Conservation (phyloP, 805 yeast genomes). For the Candida tibetensis region DNA sequence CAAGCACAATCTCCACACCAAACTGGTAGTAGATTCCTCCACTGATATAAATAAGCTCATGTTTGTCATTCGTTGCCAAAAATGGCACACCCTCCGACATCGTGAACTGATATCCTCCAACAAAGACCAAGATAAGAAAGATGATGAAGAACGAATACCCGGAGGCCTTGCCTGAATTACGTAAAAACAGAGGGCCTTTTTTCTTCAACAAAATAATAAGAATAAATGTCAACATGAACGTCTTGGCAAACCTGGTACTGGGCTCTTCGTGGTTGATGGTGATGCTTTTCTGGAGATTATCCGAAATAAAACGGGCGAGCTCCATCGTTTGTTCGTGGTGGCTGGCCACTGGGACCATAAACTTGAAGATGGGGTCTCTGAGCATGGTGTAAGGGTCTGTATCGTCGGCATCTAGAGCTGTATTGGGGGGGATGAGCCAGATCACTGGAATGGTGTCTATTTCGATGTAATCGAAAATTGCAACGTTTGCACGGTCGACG, state of each 20-base stretch:
- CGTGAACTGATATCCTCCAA: slow-evolving; percentile 66
- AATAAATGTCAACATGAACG: slow-evolving; percentile 45
- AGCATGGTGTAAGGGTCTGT: slow-evolving; percentile 19
- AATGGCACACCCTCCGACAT: slow-evolving; percentile 62
- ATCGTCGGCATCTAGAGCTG: slow-evolving; percentile 21
- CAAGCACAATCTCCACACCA: slow-evolving; percentile 61
- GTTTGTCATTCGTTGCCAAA: slow-evolving; percentile 49
- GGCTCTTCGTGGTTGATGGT: slow-evolving; percentile 43
- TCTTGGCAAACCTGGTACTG: slow-evolving; percentile 37
- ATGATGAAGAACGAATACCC: slow-evolving; percentile 35
- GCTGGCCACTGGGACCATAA: slow-evolving; percentile 35
- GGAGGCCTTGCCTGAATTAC: slow-evolving; percentile 18
- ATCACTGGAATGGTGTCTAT: slow-evolving; percentile 59
- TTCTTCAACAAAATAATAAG: slow-evolving; percentile 49
- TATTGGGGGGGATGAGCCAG: slow-evolving; percentile 61
- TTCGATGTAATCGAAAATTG: slow-evolving; percentile 38
- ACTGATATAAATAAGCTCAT: slow-evolving; percentile 53
- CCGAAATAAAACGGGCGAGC: slow-evolving; percentile 54
- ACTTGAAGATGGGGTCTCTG: slow-evolving; percentile 30
- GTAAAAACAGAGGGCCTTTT: slow-evolving; percentile 32
- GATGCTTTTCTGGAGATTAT: slow-evolving; percentile 43
- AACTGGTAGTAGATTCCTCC: slow-evolving; percentile 70
- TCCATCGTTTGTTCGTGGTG: slow-evolving; percentile 39
- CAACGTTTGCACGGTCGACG: slow-evolving; percentile 35
- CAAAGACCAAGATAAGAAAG: slow-evolving; percentile 40